Base-by-base conservation (phyloP, 1,284 basidiomycete genomes). In the Omphalotus olearius region DNA sequence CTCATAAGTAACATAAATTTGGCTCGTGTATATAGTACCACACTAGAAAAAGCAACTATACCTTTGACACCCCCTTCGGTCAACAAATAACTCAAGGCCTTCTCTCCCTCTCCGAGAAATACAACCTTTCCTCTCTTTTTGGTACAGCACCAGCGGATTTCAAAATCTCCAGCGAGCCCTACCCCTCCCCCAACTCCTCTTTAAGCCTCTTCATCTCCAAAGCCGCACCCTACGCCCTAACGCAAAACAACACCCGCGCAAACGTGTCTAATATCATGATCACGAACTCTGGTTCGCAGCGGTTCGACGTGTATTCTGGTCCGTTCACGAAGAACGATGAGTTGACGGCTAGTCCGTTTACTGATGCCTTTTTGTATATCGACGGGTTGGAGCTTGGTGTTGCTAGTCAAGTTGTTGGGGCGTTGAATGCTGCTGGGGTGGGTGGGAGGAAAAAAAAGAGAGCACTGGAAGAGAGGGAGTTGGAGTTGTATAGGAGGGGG, bases 311-410 rank as follows among this genome's bases (percentile, higher is more conserved):
- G 40, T 81, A 79, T 62, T 56, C 71, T 1, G 90, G 89, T 1
- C 57, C 79, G 2, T 92, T 92, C 68, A 85, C 84, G 41, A 80
- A 80, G 62, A 90, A 92, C 64, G 89, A 92, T 64, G 82, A 90
- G 63, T 74, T 90, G 20, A 88, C 86, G 0, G 76, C 80, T 0
- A 82, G 79, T 14, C 86, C 86, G 1, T 91, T 83, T 61, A 58
- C 66, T 0, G 79, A 88, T 60, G 51, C 69, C 6, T 86, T 88
- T 69, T 56, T 77, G 16, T 88, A 75, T 63, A 74, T 89, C 43
- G 67, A 79, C 1, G 69, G 77, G 36, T 69, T 88, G 41, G 63
- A 72, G 0, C 66, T 76, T 4, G 62, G 66, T 37, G 61, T 78
- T 41, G 84, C 82, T 2, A 75, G 69, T 14, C 64, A 75, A 56